Evolutionary conservation across 257 asterid genomes (phyloP).

Genomic region (Solanum medicagineum): DNA sequence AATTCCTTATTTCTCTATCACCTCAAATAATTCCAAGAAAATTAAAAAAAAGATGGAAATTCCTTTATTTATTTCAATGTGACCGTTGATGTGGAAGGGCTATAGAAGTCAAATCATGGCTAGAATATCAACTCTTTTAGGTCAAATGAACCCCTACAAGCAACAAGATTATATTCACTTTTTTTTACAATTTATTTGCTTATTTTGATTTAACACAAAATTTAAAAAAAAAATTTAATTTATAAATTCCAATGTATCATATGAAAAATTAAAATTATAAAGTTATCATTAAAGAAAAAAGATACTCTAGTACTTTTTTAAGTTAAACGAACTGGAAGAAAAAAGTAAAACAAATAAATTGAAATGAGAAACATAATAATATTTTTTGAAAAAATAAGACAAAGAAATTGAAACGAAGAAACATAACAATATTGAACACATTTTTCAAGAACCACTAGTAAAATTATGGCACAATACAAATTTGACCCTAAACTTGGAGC

Average conservation of each 20-base stretch:
- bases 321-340: no score
- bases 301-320: no score
- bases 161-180: background rate
- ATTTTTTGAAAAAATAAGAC: background rate
- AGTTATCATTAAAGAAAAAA: no score
- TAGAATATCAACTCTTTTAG: background rate
- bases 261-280: no score
- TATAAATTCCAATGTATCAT: no score
- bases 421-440: background rate
- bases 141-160: background rate
- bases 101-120: background rate
- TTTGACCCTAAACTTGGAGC: no score
- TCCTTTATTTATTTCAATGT: background rate
- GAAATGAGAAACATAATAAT: no score
- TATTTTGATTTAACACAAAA: no score
- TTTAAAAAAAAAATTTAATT: no score
- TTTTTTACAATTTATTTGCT: no score
- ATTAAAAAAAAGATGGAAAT: background rate
- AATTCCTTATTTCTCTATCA: slow-evolving; percentile 6
- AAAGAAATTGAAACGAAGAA: no score
- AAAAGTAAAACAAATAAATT: no score
- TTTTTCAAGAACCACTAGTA: background rate
- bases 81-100: background rate
- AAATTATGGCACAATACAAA: background rate
- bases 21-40: background rate